Percentiles rank a stretch among this genome's conserved stretches.
phyloP scores from a whole-genome alignment of 139 green algal species.

The Coelastrella sp. region DNA sequence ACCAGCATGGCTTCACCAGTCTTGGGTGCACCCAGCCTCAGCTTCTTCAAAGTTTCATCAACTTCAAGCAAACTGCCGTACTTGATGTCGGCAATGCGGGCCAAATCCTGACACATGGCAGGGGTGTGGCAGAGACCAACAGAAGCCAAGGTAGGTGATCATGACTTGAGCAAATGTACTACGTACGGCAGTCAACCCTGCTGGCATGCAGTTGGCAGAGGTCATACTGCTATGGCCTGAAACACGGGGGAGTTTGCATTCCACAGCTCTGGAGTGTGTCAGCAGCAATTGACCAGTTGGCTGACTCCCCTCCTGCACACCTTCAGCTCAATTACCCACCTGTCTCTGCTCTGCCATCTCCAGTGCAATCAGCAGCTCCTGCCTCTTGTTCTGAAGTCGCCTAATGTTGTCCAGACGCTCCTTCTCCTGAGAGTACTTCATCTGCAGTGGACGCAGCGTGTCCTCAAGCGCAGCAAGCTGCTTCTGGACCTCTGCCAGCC shows the following conservation, averaged over 20 bases:
- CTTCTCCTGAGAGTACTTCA: conserved; percentile 85
- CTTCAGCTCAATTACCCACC: conserved; percentile 56
- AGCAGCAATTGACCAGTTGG: too few species aligned
- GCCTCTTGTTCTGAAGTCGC: conserved; percentile 76
- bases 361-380: conserved; percentile 80
- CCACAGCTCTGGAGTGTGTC: too few species aligned
- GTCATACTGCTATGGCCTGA: too few species aligned
- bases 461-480: conserved; percentile 85
- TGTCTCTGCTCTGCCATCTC: conserved; percentile 77
- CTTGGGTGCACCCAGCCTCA: conserved; percentile 46
- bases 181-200: too few species aligned
- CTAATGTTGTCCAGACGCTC: conserved; percentile 78
- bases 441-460: conserved; percentile 80
- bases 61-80: conserved; percentile 90
- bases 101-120: conserved; percentile 5
- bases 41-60: conserved; percentile 73
- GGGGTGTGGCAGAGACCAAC: neutral
- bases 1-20: conserved; percentile 80
- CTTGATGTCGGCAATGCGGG: conserved; percentile 45
- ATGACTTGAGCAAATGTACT: conserved; percentile 21
- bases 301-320: neutral
- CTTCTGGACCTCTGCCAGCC: conserved; percentile 76
- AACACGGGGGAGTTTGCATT: too few species aligned
- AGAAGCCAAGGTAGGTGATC: neutral
- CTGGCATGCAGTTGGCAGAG: conserved; percentile 54